Conservation (phyloP, 805 yeast species). For the Metschnikowia aberdeeniae region DNA sequence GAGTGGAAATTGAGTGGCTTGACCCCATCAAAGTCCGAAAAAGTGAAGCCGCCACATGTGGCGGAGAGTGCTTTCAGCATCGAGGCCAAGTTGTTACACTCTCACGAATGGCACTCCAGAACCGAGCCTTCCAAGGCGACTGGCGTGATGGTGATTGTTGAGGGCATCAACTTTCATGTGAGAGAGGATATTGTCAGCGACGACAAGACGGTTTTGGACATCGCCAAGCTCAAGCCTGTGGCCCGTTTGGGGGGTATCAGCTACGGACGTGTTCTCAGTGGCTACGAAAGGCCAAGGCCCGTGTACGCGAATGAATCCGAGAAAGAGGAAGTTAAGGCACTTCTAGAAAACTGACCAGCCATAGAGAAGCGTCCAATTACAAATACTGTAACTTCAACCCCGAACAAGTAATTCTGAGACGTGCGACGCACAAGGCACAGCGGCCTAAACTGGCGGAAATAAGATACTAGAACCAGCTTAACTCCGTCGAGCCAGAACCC, state of each 20-base stretch:
- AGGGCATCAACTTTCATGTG: constrained; percentile 55
- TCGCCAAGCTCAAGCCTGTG: constrained; percentile 48
- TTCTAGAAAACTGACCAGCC: background rate
- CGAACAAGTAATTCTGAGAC: too few relatives aligned
- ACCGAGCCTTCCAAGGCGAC: constrained; percentile 28
- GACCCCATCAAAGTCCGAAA: constrained; percentile 40
- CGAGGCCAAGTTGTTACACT: constrained; percentile 47
- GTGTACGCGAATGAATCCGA: constrained; percentile 23
- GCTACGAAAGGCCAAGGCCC: constrained; percentile 46
- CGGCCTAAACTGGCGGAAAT: too few relatives aligned
- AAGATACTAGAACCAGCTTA: too few relatives aligned
- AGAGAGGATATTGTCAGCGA: constrained; percentile 51
- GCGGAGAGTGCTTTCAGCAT: constrained; percentile 59
- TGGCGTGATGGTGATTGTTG: constrained; percentile 43
- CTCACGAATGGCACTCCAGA: constrained; percentile 44
- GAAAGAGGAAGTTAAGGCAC: background rate
- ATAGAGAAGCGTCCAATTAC: too few relatives aligned
- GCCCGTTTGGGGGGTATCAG: constrained; percentile 47
- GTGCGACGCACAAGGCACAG: too few relatives aligned
- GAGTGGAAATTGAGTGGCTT: constrained; percentile 58
- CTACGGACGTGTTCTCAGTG: constrained; percentile 43
- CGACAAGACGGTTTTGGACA: constrained; percentile 37
- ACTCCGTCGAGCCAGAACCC: too few relatives aligned
- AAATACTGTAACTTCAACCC: too few relatives aligned
- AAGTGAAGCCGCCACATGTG: constrained; percentile 53